phyloP scores from a whole-genome alignment of 352 stramenopile species.

The Pythium dissimile region DNA sequence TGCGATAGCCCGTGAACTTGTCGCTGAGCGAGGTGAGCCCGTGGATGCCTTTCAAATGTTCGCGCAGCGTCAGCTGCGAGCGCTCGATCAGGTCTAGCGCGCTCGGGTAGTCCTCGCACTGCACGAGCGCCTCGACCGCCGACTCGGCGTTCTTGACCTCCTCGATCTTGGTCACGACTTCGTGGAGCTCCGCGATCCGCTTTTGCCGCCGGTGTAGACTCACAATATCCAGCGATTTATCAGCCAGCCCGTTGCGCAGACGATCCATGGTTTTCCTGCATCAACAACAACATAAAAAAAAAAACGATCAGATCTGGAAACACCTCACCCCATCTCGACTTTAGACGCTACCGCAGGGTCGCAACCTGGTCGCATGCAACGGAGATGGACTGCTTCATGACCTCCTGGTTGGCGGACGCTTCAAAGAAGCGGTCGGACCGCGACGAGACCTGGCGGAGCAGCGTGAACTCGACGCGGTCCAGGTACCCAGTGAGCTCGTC shows the following conservation, averaged over 20 bases:
- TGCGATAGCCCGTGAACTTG: slow-evolving; percentile 69
- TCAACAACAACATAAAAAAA: background rate
- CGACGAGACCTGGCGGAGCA: slow-evolving; percentile 82
- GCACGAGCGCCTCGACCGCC: slow-evolving; percentile 77
- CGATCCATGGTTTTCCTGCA: slow-evolving; percentile 78
- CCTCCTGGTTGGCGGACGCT: slow-evolving; percentile 77
- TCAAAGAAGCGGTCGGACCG: slow-evolving; percentile 85
- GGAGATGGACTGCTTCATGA: slow-evolving; percentile 82
- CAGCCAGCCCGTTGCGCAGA: slow-evolving; percentile 68
- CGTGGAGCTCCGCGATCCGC: slow-evolving; percentile 73
- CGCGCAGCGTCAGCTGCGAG: slow-evolving; percentile 57
- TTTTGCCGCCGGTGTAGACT: slow-evolving; percentile 82
- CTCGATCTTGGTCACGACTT: slow-evolving; percentile 82
- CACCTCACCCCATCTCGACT: background rate
- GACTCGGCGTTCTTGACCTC: slow-evolving; percentile 82
- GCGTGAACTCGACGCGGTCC: slow-evolving; percentile 81
- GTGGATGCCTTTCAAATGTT: slow-evolving; percentile 77
- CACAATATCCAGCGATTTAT: slow-evolving; percentile 86
- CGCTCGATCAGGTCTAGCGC: slow-evolving; percentile 77
- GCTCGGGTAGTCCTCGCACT: slow-evolving; percentile 80
- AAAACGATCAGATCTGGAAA: background rate
- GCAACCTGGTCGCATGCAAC: slow-evolving; percentile 79
- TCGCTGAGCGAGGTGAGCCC: slow-evolving; percentile 66
- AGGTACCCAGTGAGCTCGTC: slow-evolving; percentile 81
- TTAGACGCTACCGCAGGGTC: slow-evolving; percentile 45